Evolutionary conservation across 371 early-diverging fungal species (phyloP).

Genomic region (Mucor piriformis): DNA sequence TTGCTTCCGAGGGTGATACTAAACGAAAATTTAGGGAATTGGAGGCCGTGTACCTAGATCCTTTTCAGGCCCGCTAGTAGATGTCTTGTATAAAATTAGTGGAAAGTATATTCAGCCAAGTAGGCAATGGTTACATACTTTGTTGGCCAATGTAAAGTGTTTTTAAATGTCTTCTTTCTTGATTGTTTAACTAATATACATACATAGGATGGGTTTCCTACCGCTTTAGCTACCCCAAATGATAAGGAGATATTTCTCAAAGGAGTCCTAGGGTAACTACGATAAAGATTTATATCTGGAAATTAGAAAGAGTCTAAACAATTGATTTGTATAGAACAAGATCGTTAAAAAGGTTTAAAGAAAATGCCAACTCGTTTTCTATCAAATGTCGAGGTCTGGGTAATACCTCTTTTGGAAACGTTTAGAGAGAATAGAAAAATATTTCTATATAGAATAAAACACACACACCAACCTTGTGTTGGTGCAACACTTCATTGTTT

Average conservation of each 20-base stretch:
- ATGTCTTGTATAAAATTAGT: conserved; percentile 64
- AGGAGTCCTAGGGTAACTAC: conserved; percentile 57
- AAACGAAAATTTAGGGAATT: conserved; percentile 56
- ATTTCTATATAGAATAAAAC: too few relatives aligned
- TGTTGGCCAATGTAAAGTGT: conserved; percentile 54
- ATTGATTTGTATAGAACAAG: conserved; percentile 46
- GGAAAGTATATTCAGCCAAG: conserved; percentile 55
- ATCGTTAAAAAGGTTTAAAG: conserved; percentile 64
- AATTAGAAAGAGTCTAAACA: neutral
- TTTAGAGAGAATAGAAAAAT: too few relatives aligned
- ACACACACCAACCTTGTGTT: neutral
- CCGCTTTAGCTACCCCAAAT: conserved; percentile 46
- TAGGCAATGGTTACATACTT: conserved; percentile 59
- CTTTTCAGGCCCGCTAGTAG: conserved; percentile 62
- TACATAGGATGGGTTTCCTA: conserved; percentile 74
- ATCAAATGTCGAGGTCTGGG: conserved; percentile 67
- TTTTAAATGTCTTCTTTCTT: neutral
- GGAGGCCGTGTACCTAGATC: conserved; percentile 77
- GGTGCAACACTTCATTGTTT: neutral
- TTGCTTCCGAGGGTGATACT: too few relatives aligned
- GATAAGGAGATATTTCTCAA: conserved; percentile 69
- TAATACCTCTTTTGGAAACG: conserved; percentile 50
- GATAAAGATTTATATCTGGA: neutral
- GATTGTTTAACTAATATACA: too few relatives aligned
- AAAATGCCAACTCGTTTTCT: conserved; percentile 58